phyloP scores from a whole-genome alignment of 345 rosid genomes.

The Brassica rapa region DNA sequence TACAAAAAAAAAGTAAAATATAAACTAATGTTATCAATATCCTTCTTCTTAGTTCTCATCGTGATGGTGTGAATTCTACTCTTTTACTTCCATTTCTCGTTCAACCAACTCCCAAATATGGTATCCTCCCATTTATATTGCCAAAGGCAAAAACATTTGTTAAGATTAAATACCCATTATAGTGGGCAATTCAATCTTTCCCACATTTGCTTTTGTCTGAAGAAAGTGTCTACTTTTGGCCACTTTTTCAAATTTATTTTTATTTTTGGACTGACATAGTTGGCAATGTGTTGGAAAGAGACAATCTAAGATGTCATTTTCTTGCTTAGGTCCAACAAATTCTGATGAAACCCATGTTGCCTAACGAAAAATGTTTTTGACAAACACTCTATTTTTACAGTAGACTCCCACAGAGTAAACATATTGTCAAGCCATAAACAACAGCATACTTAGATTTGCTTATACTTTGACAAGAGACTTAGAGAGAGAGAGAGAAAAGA shows the following conservation, averaged over 20 bases:
- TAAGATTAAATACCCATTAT: conserved; percentile 27
- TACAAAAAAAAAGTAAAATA: not conserved
- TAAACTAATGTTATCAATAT: conserved; percentile 21
- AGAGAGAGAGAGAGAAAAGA: too few relatives aligned
- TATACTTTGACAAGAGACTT: too few relatives aligned
- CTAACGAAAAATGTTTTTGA: conserved; percentile 36
- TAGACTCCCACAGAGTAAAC: conserved; percentile 18
- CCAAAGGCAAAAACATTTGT: conserved; percentile 26
- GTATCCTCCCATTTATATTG: conserved; percentile 42
- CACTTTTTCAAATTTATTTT: conserved; percentile 40
- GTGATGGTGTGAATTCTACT: conserved; percentile 34
- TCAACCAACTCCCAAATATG: conserved; percentile 36
- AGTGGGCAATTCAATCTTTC: conserved; percentile 41
- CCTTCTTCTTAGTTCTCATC: conserved; percentile 35
- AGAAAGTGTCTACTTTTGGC: conserved; percentile 53
- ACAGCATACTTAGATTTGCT: too few relatives aligned
- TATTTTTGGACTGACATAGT: conserved; percentile 39
- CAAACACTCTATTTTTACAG: conserved; percentile 16
- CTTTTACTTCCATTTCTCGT: conserved; percentile 27
- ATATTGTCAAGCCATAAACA: conserved; percentile 32
- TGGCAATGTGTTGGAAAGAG: conserved; percentile 50
- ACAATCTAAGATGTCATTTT: conserved; percentile 36
- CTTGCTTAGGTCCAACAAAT: conserved; percentile 24
- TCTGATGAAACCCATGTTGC: conserved; percentile 34
- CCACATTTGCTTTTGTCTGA: conserved; percentile 60